Evolutionary conservation across 768 basidiomycete species (phyloP).

Genomic region (Russula olivacea): DNA sequence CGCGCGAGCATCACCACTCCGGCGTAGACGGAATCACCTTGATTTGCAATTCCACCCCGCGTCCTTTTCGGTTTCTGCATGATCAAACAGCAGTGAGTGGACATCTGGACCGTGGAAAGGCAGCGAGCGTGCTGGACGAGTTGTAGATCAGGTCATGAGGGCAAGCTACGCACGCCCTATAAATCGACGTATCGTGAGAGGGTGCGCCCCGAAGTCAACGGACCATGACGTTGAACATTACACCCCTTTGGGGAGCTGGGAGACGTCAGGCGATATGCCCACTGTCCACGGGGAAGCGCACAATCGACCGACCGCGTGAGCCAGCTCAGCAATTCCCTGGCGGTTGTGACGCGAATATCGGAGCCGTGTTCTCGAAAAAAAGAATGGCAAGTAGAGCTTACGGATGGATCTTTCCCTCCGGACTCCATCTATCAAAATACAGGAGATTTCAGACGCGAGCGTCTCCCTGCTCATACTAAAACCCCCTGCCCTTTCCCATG

Average conservation of each 20-base stretch:
- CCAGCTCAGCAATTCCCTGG: constrained; percentile 12
- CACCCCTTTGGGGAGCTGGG: constrained; percentile 12
- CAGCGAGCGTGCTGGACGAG: neutral
- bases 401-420: constrained; percentile 22
- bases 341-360: constrained; percentile 21
- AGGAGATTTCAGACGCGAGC: constrained; percentile 11
- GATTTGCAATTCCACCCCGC: neutral
- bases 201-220: constrained; percentile 22
- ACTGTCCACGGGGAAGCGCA: constrained; percentile 16
- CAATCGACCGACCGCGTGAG: constrained; percentile 16
- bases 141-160: neutral
- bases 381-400: constrained; percentile 16
- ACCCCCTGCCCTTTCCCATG: constrained; percentile 20
- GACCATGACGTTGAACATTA: constrained; percentile 22
- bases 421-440: constrained; percentile 16
- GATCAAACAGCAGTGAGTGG: neutral
- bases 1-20: constrained; percentile 12
- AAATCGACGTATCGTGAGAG: constrained; percentile 9
- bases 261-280: constrained; percentile 17
- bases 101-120: neutral
- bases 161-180: neutral
- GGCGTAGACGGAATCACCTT: constrained; percentile 7
- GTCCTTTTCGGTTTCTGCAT: neutral
- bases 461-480: constrained; percentile 20
- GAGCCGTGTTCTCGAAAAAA: constrained; percentile 20